A percentile compares a stretch with the other conserved stretches of the same genome.
Evolutionary conservation across 306 rosid species (phyloP).

Genomic region (Delonix regia): DNA sequence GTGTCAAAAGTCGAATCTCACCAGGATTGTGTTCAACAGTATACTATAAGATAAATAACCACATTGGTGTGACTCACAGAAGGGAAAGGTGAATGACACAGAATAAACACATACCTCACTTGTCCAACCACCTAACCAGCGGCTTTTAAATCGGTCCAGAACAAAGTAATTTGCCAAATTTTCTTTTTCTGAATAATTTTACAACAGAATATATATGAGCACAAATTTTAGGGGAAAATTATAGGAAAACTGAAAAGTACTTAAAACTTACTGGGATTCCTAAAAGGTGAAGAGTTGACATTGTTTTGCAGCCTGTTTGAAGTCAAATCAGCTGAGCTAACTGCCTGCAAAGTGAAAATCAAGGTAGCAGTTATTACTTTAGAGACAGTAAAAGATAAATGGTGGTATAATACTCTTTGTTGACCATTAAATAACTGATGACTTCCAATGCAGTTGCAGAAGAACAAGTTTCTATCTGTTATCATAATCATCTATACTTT

Average conservation of each 20-base stretch:
- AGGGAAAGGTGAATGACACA: constrained; percentile 24
- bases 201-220: constrained; percentile 22
- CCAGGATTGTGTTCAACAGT: constrained; percentile 5
- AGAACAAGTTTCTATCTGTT: not conserved
- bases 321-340: constrained; percentile 39
- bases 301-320: constrained; percentile 35
- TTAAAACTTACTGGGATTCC: constrained; percentile 49
- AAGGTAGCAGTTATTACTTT: constrained; percentile 20
- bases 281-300: constrained; percentile 27
- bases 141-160: constrained; percentile 68
- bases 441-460: not conserved
- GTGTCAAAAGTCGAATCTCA: not conserved
- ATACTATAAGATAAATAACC: constrained; percentile 2
- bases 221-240: constrained; percentile 15
- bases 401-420: not conserved
- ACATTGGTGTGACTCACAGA: constrained; percentile 6
- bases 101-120: constrained; percentile 51
- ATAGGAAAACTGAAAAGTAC: constrained; percentile 20
- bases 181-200: constrained; percentile 43
- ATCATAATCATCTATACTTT: not conserved
- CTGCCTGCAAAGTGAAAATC: constrained; percentile 58
- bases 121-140: constrained; percentile 91
- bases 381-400: constrained; percentile 9
- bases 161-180: constrained; percentile 34
- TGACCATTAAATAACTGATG: constrained; percentile 7